Conservation (phyloP, 2,329 filamentous ascomycete species). For the Lachnellula cervina region DNA sequence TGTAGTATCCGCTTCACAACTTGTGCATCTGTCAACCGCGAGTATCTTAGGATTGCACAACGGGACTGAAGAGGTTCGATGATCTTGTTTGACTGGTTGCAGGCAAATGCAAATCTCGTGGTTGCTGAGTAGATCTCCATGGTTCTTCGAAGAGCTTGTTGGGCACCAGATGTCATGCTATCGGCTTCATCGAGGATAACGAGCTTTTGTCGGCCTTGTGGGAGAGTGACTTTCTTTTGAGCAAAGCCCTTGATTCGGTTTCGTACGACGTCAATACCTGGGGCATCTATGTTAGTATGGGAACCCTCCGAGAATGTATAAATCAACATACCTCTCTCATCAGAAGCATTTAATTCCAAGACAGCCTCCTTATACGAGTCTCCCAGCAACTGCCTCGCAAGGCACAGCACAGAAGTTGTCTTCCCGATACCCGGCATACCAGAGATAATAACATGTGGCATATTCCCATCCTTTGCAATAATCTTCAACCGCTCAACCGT, state of each 20-base stretch:
- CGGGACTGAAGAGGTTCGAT: conserved; percentile 98
- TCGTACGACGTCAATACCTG: conserved; percentile 91
- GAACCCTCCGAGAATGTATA: neutral
- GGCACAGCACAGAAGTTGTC: conserved; percentile 89
- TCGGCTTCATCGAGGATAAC: conserved; percentile 98
- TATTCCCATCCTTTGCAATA: conserved; percentile 97
- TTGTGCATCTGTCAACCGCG: conserved; percentile 85
- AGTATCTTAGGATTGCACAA: conserved; percentile 92
- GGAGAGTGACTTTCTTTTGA: conserved; percentile 96
- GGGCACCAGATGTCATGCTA: conserved; percentile 94
- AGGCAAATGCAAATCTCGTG: conserved; percentile 94
- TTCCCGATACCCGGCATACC: conserved; percentile 99
- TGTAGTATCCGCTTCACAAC: conserved; percentile 87
- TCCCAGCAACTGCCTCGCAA: conserved; percentile 85
- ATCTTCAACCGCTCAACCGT: conserved; percentile 97
- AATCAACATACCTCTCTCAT: conserved; percentile 66
- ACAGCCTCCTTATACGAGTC: conserved; percentile 97
- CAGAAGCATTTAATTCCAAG: conserved; percentile 90
- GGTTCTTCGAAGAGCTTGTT: conserved; percentile 88
- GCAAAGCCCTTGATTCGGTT: conserved; percentile 98
- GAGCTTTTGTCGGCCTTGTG: conserved; percentile 85
- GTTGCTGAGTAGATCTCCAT: conserved; percentile 99
- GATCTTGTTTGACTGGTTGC: conserved; percentile 98
- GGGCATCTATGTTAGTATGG: conserved; percentile 1
- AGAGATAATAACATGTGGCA: conserved; percentile 99